Base-by-base conservation (phyloP, 192 early-diverging fungal genomes). In the Entomortierella beljakovae region DNA sequence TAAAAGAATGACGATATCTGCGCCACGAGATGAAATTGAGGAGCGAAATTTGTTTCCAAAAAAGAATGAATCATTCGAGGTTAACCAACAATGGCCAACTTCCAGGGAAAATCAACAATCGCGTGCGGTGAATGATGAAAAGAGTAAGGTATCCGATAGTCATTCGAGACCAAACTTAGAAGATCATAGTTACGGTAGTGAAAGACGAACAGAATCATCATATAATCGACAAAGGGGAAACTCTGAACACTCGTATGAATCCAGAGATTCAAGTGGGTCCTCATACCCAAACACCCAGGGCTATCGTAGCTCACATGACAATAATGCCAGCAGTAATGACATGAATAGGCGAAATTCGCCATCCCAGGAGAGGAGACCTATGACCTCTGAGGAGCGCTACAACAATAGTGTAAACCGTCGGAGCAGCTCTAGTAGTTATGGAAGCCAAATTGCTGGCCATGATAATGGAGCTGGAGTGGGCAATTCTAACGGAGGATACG, bases 351-450 rank as follows among this genome's bases (percentile, higher is more conserved):
- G 20, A 20, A 46, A 20, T 15, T 11, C 37, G 37, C 29, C 57
- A 58, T 34, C 58, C 2, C 50, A 52, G 51, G 58, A 48, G 6
- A 46, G 61, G 22, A 46, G 40, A 25, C 46, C 53, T 6, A 35
- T 59, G 55, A 62, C 62, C 6, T 72, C 70, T 4, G 61, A 63
- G 28, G 70, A 72, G 23, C 61, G 70, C 10, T 72, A 59, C 42
- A 64, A 58, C 11, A 64, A 64, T 5, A 72, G 70, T 33, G 7
- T 34, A 13, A 70, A 61, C 33, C 59, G 68, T 7, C 29, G 23
- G 2, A 23, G 22, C 15, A 42, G 38, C 15, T 15, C 20, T 11
- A 28, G 51, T 22, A 20, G n/a, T 48, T 61, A 31, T 20, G 5
- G 29, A 11, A 57, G 18, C 55, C 2, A 6, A n/a, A 15, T 2